phyloP scores from a whole-genome alignment of 495 filamentous ascomycete genomes.

The Sphaerosporella brunnea region DNA sequence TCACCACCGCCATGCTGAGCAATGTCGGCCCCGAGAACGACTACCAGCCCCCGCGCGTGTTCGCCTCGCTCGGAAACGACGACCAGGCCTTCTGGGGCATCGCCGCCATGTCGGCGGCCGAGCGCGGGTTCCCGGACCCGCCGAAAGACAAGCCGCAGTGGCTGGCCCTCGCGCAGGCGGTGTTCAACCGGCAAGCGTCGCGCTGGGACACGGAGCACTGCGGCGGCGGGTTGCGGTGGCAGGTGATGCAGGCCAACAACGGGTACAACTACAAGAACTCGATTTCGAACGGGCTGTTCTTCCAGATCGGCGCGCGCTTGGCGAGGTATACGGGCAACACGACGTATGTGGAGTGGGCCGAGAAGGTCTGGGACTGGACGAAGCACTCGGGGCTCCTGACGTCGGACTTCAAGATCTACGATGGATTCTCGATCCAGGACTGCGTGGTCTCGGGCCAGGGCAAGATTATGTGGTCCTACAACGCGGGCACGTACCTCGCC shows the following conservation, averaged over 20 bases:
- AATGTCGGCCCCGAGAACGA: constrained; percentile 49
- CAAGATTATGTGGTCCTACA: constrained; percentile 46
- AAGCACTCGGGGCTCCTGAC: constrained; percentile 43
- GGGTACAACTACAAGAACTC: constrained; percentile 73
- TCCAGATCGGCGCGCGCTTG: constrained; percentile 60
- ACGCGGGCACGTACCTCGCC: constrained; percentile 43
- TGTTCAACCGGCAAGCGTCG: constrained; percentile 50
- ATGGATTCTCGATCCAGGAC: constrained; percentile 36
- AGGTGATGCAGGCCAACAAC: constrained; percentile 62
- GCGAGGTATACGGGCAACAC: constrained; percentile 58
- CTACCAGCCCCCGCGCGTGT: constrained; percentile 57
- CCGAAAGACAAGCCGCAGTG: constrained; percentile 41
- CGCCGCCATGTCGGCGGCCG: constrained; percentile 52
- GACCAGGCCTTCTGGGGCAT: constrained; percentile 77
- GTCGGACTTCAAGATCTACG: constrained; percentile 41
- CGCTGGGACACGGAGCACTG: constrained; percentile 57
- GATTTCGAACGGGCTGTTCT: constrained; percentile 64
- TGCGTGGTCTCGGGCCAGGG: constrained; percentile 29
- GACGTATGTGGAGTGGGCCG: constrained; percentile 63
- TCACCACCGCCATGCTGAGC: constrained; percentile 44
- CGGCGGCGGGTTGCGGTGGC: constrained; percentile 61
- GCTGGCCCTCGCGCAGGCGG: constrained; percentile 58
- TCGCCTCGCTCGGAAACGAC: constrained; percentile 63
- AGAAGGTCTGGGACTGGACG: constrained; percentile 59
- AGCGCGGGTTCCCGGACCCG: constrained; percentile 52